Evolutionary conservation across 345 rosid genomes (phyloP).

Genomic region (Anacardium occidentale): DNA sequence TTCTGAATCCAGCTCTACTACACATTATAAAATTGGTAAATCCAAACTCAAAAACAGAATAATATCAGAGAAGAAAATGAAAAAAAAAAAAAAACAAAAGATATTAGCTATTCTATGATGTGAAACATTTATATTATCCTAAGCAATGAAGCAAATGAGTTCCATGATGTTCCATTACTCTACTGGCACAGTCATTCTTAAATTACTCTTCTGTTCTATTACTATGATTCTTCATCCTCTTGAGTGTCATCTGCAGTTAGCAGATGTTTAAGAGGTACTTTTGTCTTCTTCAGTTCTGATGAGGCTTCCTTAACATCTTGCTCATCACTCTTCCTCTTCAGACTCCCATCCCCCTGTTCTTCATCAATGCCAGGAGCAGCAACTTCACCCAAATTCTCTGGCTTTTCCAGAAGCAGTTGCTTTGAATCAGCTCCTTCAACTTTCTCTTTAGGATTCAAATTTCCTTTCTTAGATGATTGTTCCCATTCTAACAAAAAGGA

Average conservation of each 20-base stretch:
- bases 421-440: conserved; percentile 36
- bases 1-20: neutral
- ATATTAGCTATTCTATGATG: neutral
- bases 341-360: conserved; percentile 32
- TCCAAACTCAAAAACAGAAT: neutral
- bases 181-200: neutral
- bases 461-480: conserved; percentile 38
- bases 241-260: conserved; percentile 53
- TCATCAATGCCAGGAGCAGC: conserved; percentile 11
- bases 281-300: conserved; percentile 51
- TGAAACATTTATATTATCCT: neutral
- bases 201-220: neutral
- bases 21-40: neutral
- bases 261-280: conserved; percentile 68
- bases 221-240: conserved; percentile 35
- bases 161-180: neutral
- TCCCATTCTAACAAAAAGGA: conserved; percentile 56
- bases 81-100: too few species aligned
- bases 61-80: neutral
- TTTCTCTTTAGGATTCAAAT: conserved; percentile 29
- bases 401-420: conserved; percentile 26
- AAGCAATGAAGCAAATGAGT: neutral
- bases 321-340: conserved; percentile 47
- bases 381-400: conserved; percentile 30
- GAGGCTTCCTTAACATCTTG: conserved; percentile 34